Percentiles rank a stretch among this genome's conserved stretches.
Evolutionary conservation across 805 yeast species (phyloP).

Genomic region (Pichia ethanolica): DNA sequence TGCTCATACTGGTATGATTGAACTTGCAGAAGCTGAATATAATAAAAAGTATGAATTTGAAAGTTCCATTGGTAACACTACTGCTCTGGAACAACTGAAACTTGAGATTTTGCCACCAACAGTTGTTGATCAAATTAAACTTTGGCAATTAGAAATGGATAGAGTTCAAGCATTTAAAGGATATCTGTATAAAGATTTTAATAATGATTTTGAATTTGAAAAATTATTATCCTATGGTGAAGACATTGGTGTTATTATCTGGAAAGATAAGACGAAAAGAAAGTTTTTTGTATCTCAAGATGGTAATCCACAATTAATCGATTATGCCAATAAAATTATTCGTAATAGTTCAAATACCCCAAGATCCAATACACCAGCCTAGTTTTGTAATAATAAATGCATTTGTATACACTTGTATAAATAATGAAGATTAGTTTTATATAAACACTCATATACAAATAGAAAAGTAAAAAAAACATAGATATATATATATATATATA

Average conservation of each 20-base stretch:
- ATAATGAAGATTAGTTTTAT: too few species aligned
- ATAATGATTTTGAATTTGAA: slow-evolving; percentile 68
- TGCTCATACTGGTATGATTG: slow-evolving; percentile 88
- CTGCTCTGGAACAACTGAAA: slow-evolving; percentile 39
- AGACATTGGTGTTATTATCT: slow-evolving; percentile 85
- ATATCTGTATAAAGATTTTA: slow-evolving; percentile 78
- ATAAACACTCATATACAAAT: too few species aligned
- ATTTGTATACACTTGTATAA: too few species aligned
- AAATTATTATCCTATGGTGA: slow-evolving; percentile 68
- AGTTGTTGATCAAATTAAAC: slow-evolving; percentile 89
- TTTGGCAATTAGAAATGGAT: slow-evolving; percentile 96
- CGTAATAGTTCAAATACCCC: slow-evolving; percentile 16
- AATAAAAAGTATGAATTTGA: slow-evolving; percentile 64
- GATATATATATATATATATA: too few species aligned
- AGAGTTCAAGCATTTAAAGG: slow-evolving; percentile 85
- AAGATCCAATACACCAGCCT: slow-evolving; percentile 8
- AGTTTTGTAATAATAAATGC: neutral
- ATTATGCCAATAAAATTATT: slow-evolving; percentile 67
- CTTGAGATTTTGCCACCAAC: slow-evolving; percentile 81
- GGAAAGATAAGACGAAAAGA: slow-evolving; percentile 67
- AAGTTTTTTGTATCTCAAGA: slow-evolving; percentile 82
- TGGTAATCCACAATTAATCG: slow-evolving; percentile 86
- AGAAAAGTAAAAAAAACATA: too few species aligned
- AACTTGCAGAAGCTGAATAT: slow-evolving; percentile 60
- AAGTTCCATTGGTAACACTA: slow-evolving; percentile 32